Base-by-base conservation (phyloP, 768 basidiomycete species). In the Suillus bovinus region DNA sequence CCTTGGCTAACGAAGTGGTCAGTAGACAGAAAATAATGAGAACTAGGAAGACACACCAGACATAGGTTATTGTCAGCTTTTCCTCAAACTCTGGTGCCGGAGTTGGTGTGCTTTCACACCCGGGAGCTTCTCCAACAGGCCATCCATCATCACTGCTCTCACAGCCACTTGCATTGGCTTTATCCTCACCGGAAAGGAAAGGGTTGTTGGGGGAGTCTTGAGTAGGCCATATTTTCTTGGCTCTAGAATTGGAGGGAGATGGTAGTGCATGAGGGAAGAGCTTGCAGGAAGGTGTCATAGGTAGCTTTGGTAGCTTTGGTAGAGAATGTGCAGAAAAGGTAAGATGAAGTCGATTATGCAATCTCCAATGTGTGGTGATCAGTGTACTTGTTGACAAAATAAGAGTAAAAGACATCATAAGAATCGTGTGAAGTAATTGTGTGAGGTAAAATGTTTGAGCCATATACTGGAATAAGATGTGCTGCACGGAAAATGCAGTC, bases 141-240 rank as follows among this genome's bases (percentile, higher is more conserved):
- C 75, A 77, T 13, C 75, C 72, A 9, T 77, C 74, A 7, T 78
- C 78, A 13, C 68, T 68, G 20, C 72, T 74, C 29, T 72, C 73
- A 68, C 73, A 74, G 50, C 68, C 72, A 5, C 34, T 57, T 2
- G 69, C 66, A 39, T 38, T 54, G 4, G 71, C 68, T 44, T 71
- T 65, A 20, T 63, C 49, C 22, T 80, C 77, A 1, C 80, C 80
- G 22, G 74, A 76, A 13, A 91, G 78, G 77, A 91, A 91, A 0
- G 90, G 89, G 62, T 91, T 90, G 63, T 86, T 80, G 1, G 88
- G 89, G 5, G 88, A 87, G 71, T 90, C 87, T n/a, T 84, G 83
- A 61, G 76, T 72, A 44, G 79, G 76, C 59, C 68, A 68, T n/a
- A n/a, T n/a, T n/a, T n/a, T n/a, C n/a, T n/a, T n/a, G n/a, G n/a